Evolutionary conservation across 352 stramenopile species (phyloP).

Genomic region (Globisporangium yorkense): DNA sequence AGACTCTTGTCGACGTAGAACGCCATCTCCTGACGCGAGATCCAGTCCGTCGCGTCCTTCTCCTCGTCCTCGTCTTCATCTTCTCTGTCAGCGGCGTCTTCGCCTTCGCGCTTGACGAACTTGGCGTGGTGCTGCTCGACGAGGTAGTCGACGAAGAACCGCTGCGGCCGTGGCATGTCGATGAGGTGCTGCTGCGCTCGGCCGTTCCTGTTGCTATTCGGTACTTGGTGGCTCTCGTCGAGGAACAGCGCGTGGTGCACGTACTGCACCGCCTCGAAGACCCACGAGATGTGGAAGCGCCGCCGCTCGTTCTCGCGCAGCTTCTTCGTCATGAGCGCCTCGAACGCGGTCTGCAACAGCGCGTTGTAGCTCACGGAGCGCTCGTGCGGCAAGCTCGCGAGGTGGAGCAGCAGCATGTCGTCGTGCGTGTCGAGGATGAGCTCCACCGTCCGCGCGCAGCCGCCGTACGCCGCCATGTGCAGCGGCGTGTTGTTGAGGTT

Average conservation of each 20-base stretch:
- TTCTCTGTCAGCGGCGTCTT: constrained; percentile 22
- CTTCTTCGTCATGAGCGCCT: constrained; percentile 47
- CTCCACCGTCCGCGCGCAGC: constrained; percentile 28
- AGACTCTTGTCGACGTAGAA: constrained; percentile 63
- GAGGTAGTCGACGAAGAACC: constrained; percentile 42
- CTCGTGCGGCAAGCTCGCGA: constrained; percentile 29
- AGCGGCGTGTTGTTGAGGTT: constrained; percentile 63
- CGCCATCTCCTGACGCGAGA: constrained; percentile 35
- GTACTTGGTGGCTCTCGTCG: not conserved
- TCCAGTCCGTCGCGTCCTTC: constrained; percentile 40
- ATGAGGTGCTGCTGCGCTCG: constrained; percentile 3
- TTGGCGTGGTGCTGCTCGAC: constrained; percentile 36
- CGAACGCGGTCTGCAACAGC: constrained; percentile 34
- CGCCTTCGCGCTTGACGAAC: constrained; percentile 13
- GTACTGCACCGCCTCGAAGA: constrained; percentile 45
- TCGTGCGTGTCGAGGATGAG: constrained; percentile 44
- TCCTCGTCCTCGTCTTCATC: constrained; percentile 15
- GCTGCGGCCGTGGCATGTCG: constrained; percentile 21
- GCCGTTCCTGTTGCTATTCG: not conserved
- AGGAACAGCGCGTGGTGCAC: constrained; percentile 32
- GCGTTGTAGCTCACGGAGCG: constrained; percentile 24
- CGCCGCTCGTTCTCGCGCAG: constrained; percentile 57
- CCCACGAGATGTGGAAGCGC: constrained; percentile 58
- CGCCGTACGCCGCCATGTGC: constrained; percentile 60
- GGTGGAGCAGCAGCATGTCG: constrained; percentile 36